phyloP scores from a whole-genome alignment of 805 yeast genomes.

The Zygoascus bituminiphila region DNA sequence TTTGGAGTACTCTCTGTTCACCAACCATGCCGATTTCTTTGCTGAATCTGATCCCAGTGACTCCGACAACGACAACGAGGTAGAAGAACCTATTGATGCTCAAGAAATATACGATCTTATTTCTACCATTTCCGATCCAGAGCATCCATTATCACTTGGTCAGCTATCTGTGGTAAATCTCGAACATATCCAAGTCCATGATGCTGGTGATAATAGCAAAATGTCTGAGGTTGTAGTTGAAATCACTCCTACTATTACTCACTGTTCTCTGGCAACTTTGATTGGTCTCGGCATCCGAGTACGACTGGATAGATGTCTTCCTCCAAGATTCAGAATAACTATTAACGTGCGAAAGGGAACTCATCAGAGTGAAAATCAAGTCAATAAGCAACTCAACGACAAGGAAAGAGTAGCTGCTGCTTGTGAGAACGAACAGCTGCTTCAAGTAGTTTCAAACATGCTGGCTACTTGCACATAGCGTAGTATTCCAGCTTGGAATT shows the following conservation, averaged over 20 bases:
- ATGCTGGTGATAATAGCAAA: constrained; percentile 42
- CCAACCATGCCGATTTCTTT: constrained; percentile 10
- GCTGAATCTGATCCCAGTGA: constrained; percentile 5
- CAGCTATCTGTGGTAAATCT: constrained; percentile 90
- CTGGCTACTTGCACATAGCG: constrained; percentile 54
- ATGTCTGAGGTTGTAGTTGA: constrained; percentile 71
- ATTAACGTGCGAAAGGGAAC: constrained; percentile 82
- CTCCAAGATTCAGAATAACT: constrained; percentile 72
- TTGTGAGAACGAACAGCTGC: constrained; percentile 88
- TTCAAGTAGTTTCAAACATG: constrained; percentile 90
- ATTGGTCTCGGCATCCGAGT: constrained; percentile 94
- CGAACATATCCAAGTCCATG: constrained; percentile 64
- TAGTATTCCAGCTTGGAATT: background rate
- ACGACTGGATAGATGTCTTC: constrained; percentile 78
- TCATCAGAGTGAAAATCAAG: constrained; percentile 93
- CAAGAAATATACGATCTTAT: constrained; percentile 82
- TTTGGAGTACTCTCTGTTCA: constrained; percentile 17
- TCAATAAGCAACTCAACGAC: constrained; percentile 92
- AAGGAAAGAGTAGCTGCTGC: constrained; percentile 98
- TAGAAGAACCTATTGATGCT: constrained; percentile 60
- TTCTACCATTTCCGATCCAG: constrained; percentile 88
- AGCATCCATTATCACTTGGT: constrained; percentile 90
- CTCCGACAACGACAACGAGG: constrained; percentile 24
- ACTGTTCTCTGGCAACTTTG: constrained; percentile 90
- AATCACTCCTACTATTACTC: constrained; percentile 97